Evolutionary conservation across 164 flowering plant genomes (phyloP), one percentile per base, ranked within the genome.

Genomic region (Buxus sempervirens): DNA sequence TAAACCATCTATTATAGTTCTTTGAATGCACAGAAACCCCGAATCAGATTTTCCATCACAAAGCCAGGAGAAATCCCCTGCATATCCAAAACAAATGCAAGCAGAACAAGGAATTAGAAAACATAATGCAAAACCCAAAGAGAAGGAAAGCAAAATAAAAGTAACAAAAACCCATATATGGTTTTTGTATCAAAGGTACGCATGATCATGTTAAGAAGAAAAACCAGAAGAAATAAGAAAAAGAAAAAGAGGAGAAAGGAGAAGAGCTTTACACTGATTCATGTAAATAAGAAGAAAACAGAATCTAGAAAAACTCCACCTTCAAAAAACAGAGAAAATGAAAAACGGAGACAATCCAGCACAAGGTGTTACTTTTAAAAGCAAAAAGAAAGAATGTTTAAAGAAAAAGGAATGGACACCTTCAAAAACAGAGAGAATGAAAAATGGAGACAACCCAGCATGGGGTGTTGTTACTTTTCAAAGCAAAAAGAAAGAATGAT

Each of bases 51-150:
- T 64, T 65, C 76, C 84, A 20, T 54, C 83, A 78, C 88, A 82
- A 24, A 82, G 61, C 83, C 79, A 65, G 54, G 73, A 73, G 60
- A 81, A 63, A 0, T 2, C 27, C 57, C 84, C 88, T 88, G 85
- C 65, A 53, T 32, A 48, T 41, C 68, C 63, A 71, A n/a, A n/a
- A 62, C 23, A 41, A 61, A 51, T n/a, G 23, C 48, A 62, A 26
- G 23, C 8, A 42, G 41, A 28, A 19, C 26, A 54, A 61, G 9
- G 32, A 20, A 24, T n/a, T 32, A 32, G 7, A 32, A 32, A 7
- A 3, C 7, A 32, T 23, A 21, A 45, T 2, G 22, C 10, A 14
- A 9, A 63, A 63, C 16, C 20, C 22, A 14, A 49, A 23, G 21
- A 19, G 19, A 13, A 18, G 6, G 15, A 48, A 48, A 26, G 5